Conservation (phyloP, 306 rosid species). For the Glycine latifolia region DNA sequence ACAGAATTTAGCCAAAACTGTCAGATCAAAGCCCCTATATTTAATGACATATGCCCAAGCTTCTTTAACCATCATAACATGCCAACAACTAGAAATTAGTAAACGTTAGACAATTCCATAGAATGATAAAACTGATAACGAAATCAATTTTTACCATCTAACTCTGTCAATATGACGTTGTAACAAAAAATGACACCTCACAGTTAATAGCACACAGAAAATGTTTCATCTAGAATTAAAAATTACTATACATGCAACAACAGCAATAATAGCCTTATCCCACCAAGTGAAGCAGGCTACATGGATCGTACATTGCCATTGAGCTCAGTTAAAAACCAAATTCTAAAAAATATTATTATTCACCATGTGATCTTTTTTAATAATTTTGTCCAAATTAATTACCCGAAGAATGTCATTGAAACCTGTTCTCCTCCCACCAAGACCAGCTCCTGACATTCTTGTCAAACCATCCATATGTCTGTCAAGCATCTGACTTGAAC, state of each 20-base stretch:
- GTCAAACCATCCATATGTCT: constrained; percentile 55
- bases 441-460: constrained; percentile 64
- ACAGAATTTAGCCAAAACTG: constrained; percentile 9
- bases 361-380: background rate
- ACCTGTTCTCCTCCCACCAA: constrained; percentile 78
- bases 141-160: constrained; percentile 22
- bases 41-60: constrained; percentile 12
- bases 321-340: background rate
- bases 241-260: constrained; percentile 3
- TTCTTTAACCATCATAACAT: background rate
- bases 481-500: constrained; percentile 65
- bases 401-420: constrained; percentile 91
- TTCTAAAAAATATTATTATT: background rate
- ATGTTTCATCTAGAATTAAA: background rate
- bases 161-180: constrained; percentile 15
- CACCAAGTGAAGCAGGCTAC: background rate
- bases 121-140: background rate
- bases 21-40: background rate
- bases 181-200: constrained; percentile 4
- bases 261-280: background rate
- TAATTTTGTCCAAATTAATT: constrained; percentile 20
- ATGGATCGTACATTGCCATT: background rate
- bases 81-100: background rate
- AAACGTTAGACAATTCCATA: background rate
- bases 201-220: constrained; percentile 12